Evolutionary conservation across 2,329 filamentous ascomycete genomes (phyloP), one percentile per base, ranked within the genome.

Genomic region (Penicillium sp.): DNA sequence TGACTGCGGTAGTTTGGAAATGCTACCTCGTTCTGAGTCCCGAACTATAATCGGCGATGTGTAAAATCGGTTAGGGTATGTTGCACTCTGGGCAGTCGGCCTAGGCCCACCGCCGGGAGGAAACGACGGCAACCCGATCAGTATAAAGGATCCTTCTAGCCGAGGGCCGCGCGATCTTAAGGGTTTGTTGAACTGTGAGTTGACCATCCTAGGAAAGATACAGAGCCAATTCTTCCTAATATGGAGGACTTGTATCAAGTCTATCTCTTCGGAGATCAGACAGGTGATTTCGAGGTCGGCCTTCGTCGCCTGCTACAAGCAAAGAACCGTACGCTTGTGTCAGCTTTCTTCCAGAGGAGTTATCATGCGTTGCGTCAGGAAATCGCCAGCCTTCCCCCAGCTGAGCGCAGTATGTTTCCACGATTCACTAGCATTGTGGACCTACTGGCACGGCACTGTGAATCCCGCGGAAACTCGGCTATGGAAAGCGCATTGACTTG

Each of bases 201-300:
- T 31, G 30, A 26, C 49, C 21, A 44, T 31, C 57, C 23, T 4
- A 5, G 44, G 7, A 44, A 21, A 46, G 44, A 44, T 38, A 41
- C 23, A 5, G 44, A 58, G 8, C 15, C 30, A 17, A 23, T 59
- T 44, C 45, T 38, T 48, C 62, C 41, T 47, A 72, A 23, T 48
- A 77, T 77, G 75, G 70, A 70, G 64, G 68, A 63, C 56, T 64
- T 66, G 62, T 71, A 67, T 64, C 70, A 68, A 53, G 73, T 80
- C 66, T 80, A 80, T 73, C 74, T 82, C 72, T 81, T 82, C 68
- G 79, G 79, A 71, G 79, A 82, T 65, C 79, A 81, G 69, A 82
- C 79, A 60, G 73, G 73, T 61, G 76, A 79, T 66, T 79, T 78
- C 62, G 74, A 79, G 63, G 69, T 75, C 52, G 76, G 77, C 56